phyloP scores from a whole-genome alignment of 2,329 filamentous ascomycete genomes.

The Neofusicoccum sp. region DNA sequence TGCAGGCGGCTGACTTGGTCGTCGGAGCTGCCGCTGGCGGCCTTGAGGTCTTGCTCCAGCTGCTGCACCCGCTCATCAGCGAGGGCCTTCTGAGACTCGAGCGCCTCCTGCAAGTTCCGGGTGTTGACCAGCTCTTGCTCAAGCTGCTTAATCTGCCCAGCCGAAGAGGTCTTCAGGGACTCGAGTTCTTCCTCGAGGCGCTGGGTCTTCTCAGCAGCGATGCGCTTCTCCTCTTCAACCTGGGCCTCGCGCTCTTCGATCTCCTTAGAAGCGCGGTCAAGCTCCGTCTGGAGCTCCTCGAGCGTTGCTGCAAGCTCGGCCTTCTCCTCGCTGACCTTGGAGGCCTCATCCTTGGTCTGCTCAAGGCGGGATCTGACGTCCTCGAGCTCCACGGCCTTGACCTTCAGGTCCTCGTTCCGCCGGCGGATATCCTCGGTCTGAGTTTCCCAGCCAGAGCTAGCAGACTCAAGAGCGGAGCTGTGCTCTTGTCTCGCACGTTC shows the following conservation, averaged over 20 bases:
- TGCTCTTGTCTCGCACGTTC: constrained; percentile 6
- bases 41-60: constrained; percentile 16
- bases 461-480: constrained; percentile 1
- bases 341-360: constrained; percentile 8
- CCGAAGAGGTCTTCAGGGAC: not conserved
- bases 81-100: constrained; percentile 7
- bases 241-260: constrained; percentile 12
- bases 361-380: constrained; percentile 17
- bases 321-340: constrained; percentile 15
- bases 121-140: constrained; percentile 10
- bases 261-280: constrained; percentile 9
- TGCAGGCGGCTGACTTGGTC: not conserved
- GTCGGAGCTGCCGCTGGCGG: not conserved
- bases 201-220: constrained; percentile 8
- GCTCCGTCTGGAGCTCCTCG: constrained; percentile 13
- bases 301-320: constrained; percentile 9
- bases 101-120: constrained; percentile 4
- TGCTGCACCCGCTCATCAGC: not conserved
- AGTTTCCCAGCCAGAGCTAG: not conserved
- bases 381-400: constrained; percentile 19
- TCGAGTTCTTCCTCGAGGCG: constrained; percentile 13
- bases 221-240: constrained; percentile 15
- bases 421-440: constrained; percentile 16
- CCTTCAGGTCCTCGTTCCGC: constrained; percentile 13
- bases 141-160: not conserved